phyloP scores from a whole-genome alignment of 1,284 basidiomycete species.

The Ustilago nuda region DNA sequence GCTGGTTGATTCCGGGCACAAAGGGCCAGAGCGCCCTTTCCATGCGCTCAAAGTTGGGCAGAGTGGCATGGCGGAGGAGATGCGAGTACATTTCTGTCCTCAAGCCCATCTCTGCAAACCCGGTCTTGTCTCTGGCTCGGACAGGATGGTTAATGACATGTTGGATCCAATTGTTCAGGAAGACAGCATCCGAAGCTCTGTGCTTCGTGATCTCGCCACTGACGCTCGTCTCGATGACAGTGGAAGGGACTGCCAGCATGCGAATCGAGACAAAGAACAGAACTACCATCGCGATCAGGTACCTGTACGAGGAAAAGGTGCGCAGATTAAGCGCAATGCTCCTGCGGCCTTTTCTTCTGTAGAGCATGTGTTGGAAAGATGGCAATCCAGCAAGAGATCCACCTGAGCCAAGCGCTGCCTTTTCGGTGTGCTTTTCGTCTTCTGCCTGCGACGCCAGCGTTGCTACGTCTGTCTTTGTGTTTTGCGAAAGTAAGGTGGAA shows the following conservation, averaged over 20 bases:
- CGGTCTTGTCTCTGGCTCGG: conserved; percentile 42
- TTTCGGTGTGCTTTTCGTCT: conserved; percentile 1
- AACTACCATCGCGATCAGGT: conserved; percentile 15
- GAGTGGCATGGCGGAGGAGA: conserved; percentile 35
- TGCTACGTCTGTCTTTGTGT: conserved; percentile 23
- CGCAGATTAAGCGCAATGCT: conserved; percentile 1
- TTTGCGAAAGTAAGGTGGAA: conserved; percentile 19
- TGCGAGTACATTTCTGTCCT: conserved; percentile 54
- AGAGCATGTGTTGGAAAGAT: conserved; percentile 24
- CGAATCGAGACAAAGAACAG: conserved; percentile 17
- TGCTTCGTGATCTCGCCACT: conserved; percentile 26
- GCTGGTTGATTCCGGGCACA: conserved; percentile 51
- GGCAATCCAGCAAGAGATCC: conserved; percentile 1
- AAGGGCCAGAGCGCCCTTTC: conserved; percentile 53
- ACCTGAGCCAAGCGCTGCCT: not conserved
- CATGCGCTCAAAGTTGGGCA: conserved; percentile 50
- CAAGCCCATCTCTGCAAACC: conserved; percentile 55
- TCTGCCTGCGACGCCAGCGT: conserved; percentile 15
- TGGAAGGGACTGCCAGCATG: conserved; percentile 15
- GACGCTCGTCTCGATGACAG: conserved; percentile 23
- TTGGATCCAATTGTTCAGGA: conserved; percentile 46
- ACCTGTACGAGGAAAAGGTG: conserved; percentile 14
- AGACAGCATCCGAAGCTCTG: conserved; percentile 32
- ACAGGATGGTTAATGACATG: conserved; percentile 49
- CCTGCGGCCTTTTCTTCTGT: conserved; percentile 27